These are phyloP conservation scores for Sclerotinia sclerotiorum DNA, from an alignment of 2,329 filamentous ascomycete genomes.

Conservation along the genomic window DNA sequence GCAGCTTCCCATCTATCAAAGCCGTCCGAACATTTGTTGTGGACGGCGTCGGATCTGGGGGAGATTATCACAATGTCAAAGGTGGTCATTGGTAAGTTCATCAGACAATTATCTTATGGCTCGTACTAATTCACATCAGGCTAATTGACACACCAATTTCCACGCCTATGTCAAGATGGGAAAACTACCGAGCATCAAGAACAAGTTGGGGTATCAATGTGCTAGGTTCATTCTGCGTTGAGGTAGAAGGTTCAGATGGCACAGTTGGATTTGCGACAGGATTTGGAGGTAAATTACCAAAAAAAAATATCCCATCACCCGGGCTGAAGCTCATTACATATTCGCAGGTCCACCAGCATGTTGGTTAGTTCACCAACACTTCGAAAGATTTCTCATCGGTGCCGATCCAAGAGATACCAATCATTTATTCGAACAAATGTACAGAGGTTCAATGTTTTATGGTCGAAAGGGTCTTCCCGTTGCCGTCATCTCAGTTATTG, in stretches of 20 bases:
- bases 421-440: slow-evolving; percentile 94
- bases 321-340: slow-evolving; percentile 21
- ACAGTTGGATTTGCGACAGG: slow-evolving; percentile 94
- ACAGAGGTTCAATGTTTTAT: slow-evolving; percentile 93
- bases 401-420: slow-evolving; percentile 90
- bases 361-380: slow-evolving; percentile 92
- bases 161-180: slow-evolving; percentile 87
- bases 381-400: slow-evolving; percentile 86
- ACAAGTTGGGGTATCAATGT: slow-evolving; percentile 97
- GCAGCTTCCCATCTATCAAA: slow-evolving; percentile 70
- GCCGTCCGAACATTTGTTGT: slow-evolving; percentile 72
- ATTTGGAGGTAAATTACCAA: slow-evolving; percentile 65
- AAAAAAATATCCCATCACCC: not conserved
- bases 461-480: slow-evolving; percentile 88
- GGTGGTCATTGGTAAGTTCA: slow-evolving; percentile 61
- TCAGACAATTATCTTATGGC: not conserved
- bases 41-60: slow-evolving; percentile 61
- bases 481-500: slow-evolving; percentile 91
- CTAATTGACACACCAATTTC: slow-evolving; percentile 89
- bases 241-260: slow-evolving; percentile 84
- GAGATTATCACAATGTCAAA: slow-evolving; percentile 91
- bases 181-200: slow-evolving; percentile 80
- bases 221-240: slow-evolving; percentile 85
- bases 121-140: slow-evolving; percentile 51
- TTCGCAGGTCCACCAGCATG: slow-evolving; percentile 74